Evolutionary conservation across 192 early-diverging fungal species (phyloP), one percentile per base, ranked within the genome.

Genomic region (Linnemannia schmuckeri): DNA sequence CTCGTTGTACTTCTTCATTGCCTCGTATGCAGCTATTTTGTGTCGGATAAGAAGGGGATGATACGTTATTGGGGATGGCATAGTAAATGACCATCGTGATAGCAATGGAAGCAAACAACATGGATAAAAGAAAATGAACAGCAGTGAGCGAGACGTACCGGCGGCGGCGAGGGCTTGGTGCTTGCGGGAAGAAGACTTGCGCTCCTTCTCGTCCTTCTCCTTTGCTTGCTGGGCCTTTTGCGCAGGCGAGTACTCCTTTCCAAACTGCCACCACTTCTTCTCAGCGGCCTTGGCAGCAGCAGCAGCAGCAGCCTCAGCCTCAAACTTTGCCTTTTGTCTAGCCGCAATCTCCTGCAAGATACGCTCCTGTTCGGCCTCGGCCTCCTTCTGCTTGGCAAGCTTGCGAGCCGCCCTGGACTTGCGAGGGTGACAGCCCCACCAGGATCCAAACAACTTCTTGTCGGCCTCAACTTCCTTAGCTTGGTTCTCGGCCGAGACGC

Each of bases 341-440:
- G 85, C 85, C 42, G 52, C 79, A 18, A 87, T 63, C 47, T 87
- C 85, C 1, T 70, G 79, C 24, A 87, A 68, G 20, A 78, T 73
- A 5, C 79, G 79, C 33, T 72, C 75, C 27, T 74, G 47, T 54
- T 87, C 85, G 18, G 71, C 70, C 44, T 87, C 85, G 15, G 85
- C 85, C 76, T 87, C 85, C 22, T 76, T 74, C 42, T 87, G 75
- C 63, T 87, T 87, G 6, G 76, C 85, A 33, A 87, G 42, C 68
- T 87, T 87, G 52, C 85, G 80, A 63, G 81, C 79, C 6, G 85
- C 85, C n/a, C 79, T 46, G 5, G 85, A 81, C 7, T 79, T 79
- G 15, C 85, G 85, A 37, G 85, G 85, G 30, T 87, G 85, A 68
- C 85, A 87, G 20, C 79, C 85, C 85, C 85, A 87, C 85, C 85